Base-by-base conservation (phyloP, 2,329 filamentous ascomycete species). In the Pseudocercospora vitis region DNA sequence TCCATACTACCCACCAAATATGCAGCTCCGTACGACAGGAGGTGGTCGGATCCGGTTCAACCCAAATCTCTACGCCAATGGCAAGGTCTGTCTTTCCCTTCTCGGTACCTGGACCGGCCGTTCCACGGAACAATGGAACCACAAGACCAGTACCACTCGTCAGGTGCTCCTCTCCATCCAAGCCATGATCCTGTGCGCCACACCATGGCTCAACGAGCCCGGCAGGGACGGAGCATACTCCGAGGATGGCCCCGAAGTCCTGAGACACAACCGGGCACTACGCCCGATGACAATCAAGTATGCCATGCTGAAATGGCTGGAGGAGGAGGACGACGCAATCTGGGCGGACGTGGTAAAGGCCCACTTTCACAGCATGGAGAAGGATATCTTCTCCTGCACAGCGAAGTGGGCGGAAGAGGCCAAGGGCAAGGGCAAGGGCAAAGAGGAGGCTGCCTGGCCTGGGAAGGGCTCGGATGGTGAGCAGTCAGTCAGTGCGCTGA, bases 61-160 rank as follows among this genome's bases (percentile, higher is more conserved):
- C 58, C 81, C 81, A 0, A 84, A 84, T 59, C 67, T 84, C 2
- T 83, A 83, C 61, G 77, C 81, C 49, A 73, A 81, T 50, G 81
- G 81, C n/a, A 81, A 78, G 58, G 80, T 83, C 19, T 83, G 81
- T 57, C 68, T 83, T 7, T 80, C 76, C 56, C 64, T 84, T 21
- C 67, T 84, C 3, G 80, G 80, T 4, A 83, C 81, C 3, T 83
- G 81, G 81, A 74, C 78, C 49, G 74, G 77, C n/a, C n/a, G n/a
- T n/a, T n/a, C n/a, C n/a, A n/a, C n/a, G 0, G 80, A 62, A 72
- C 9, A 68, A 73, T 2, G 62, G 66, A 7, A 68, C 80, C 8
- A 51, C 81, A 57, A 75, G 80, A 55, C 79, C 80, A 56, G 55
- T 35, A 83, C 79, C 0, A 56, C 84, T 1, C 65, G 84, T 19